Evolutionary conservation across 2,329 filamentous ascomycete species (phyloP).

Genomic region (Stagonosporopsis vannaccii): DNA sequence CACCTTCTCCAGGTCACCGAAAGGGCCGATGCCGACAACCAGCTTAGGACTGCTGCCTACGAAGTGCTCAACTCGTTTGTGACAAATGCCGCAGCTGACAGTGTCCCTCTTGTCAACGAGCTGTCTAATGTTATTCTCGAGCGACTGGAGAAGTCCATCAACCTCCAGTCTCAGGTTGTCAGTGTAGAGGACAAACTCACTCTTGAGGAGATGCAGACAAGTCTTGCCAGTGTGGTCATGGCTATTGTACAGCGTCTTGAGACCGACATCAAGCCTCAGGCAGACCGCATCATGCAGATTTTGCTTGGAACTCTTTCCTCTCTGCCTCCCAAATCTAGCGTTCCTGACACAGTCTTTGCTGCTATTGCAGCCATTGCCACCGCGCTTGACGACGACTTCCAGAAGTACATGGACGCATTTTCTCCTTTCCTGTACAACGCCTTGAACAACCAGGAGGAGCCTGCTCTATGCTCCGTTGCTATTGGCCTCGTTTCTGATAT

Average conservation of each 20-base stretch:
- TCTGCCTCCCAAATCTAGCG: constrained; percentile 84
- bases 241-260: constrained; percentile 91
- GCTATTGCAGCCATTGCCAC: constrained; percentile 91
- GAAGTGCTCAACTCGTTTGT: constrained; percentile 97
- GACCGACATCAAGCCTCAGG: constrained; percentile 86
- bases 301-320: constrained; percentile 81
- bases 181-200: constrained; percentile 96
- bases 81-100: constrained; percentile 87
- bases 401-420: constrained; percentile 98
- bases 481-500: constrained; percentile 98
- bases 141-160: constrained; percentile 87
- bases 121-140: constrained; percentile 89
- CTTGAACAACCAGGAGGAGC: constrained; percentile 93
- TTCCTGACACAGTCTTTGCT: constrained; percentile 92
- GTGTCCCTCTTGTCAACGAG: constrained; percentile 77
- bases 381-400: constrained; percentile 89
- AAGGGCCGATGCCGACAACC: constrained; percentile 80
- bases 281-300: constrained; percentile 92
- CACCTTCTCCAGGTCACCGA: constrained; percentile 87
- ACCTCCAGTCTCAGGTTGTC: constrained; percentile 90
- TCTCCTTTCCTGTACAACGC: constrained; percentile 92
- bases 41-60: constrained; percentile 93
- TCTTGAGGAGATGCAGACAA: constrained; percentile 97
- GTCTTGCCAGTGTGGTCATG: constrained; percentile 87
- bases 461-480: constrained; percentile 92